Percentiles rank a stretch among this genome's conserved stretches.
Conservation (phyloP, 2,329 filamentous ascomycete genomes). For the Aureobasidium sp. region DNA sequence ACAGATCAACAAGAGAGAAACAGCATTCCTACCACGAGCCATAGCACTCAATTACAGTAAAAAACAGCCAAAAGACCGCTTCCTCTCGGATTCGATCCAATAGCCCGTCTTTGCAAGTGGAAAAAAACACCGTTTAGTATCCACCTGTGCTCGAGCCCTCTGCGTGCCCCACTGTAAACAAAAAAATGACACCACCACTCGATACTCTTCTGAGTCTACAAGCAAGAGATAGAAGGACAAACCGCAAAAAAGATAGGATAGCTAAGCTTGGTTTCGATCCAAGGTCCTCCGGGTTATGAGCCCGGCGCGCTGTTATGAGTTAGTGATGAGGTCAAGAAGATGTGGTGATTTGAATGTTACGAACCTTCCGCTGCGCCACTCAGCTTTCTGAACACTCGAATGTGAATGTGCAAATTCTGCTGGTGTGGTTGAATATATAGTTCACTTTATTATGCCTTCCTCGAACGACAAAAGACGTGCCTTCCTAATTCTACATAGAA, state of each 20-base stretch:
- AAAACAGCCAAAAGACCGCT: background rate
- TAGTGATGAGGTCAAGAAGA: background rate
- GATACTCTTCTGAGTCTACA: background rate
- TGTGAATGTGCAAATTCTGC: background rate
- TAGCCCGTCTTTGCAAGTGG: background rate
- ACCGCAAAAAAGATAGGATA: background rate
- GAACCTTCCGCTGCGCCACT: conserved; percentile 1
- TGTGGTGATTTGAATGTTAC: background rate
- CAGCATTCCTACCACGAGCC: background rate
- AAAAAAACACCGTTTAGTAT: background rate
- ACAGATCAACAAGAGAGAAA: background rate
- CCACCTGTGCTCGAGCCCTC: background rate
- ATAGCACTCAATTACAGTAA: background rate
- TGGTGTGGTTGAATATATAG: too few relatives aligned
- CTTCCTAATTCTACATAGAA: too few relatives aligned
- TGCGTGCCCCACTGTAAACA: background rate
- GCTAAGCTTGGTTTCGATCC: conserved; percentile 2
- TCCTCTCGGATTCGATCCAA: background rate
- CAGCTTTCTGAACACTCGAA: background rate
- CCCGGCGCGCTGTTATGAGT: background rate
- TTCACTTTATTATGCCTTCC: too few relatives aligned
- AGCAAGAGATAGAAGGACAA: background rate
- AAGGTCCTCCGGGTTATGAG: conserved; percentile 1
- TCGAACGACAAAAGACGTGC: too few relatives aligned
- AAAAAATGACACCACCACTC: background rate